These are phyloP conservation scores for Penicillium chermesinum DNA, from an alignment of 495 filamentous ascomycete genomes.

Conservation along the genomic window DNA sequence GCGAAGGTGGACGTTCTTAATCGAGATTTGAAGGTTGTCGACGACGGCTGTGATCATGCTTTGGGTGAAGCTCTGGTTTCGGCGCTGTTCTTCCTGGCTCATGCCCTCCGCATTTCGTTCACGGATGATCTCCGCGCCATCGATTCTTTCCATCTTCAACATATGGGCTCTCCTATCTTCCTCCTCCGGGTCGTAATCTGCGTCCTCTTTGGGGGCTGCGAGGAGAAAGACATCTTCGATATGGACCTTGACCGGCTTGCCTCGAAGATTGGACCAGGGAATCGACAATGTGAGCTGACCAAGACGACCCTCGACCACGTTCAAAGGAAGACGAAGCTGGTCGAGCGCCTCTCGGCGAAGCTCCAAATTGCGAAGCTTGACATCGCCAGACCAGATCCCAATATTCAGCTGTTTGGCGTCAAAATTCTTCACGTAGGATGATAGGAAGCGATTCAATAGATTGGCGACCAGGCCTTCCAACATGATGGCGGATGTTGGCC, in stretches of 20 bases:
- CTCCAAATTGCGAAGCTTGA: constrained; percentile 86
- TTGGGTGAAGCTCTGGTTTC: constrained; percentile 92
- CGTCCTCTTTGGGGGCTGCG: constrained; percentile 89
- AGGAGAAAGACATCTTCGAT: constrained; percentile 96
- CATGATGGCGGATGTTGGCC: constrained; percentile 47
- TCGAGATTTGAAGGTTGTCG: constrained; percentile 92
- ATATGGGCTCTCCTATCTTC: constrained; percentile 75
- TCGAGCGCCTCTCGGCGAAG: constrained; percentile 91
- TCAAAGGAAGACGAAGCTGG: constrained; percentile 90
- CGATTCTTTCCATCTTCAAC: constrained; percentile 95
- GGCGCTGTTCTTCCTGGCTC: constrained; percentile 88
- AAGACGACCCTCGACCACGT: constrained; percentile 92
- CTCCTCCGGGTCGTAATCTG: constrained; percentile 87
- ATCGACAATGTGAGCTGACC: constrained; percentile 86
- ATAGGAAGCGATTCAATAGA: constrained; percentile 95
- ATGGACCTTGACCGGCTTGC: constrained; percentile 86
- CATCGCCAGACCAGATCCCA: constrained; percentile 97
- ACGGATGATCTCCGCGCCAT: constrained; percentile 89
- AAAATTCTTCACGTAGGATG: constrained; percentile 99
- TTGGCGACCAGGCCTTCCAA: constrained; percentile 71
- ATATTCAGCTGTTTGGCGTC: constrained; percentile 94
- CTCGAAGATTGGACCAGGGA: constrained; percentile 92
- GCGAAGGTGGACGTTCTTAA: constrained; percentile 96
- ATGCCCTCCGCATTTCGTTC: constrained; percentile 89
- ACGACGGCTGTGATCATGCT: constrained; percentile 93